A percentile compares a stretch with the other conserved stretches of the same genome.
phyloP scores from a whole-genome alignment of 1,284 basidiomycete genomes.

The Malassezia cuniculi region DNA sequence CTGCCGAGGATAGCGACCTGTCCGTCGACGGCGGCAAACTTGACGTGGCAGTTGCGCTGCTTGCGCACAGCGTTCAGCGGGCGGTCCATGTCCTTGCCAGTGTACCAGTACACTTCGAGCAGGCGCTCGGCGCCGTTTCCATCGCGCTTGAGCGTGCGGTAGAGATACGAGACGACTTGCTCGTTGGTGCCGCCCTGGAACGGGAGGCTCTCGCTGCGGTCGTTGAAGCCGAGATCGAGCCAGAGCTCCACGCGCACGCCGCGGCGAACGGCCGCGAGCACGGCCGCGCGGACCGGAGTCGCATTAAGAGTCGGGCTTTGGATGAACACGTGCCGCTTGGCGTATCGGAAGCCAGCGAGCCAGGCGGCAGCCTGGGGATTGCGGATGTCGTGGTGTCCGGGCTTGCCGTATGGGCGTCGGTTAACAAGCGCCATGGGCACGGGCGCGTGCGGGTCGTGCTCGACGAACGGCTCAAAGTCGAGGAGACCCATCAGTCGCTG shows the following conservation, averaged over 20 bases:
- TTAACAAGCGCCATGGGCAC: conserved; percentile 64
- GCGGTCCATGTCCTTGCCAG: conserved; percentile 58
- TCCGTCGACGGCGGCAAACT: conserved; percentile 62
- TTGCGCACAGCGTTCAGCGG: conserved; percentile 62
- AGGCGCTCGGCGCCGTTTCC: conserved; percentile 47
- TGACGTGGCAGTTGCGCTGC: conserved; percentile 58
- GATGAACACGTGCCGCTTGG: conserved; percentile 59
- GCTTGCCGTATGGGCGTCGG: conserved; percentile 56
- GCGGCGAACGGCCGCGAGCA: conserved; percentile 54
- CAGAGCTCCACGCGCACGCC: conserved; percentile 54
- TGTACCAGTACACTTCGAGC: conserved; percentile 57
- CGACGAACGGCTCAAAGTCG: conserved; percentile 35
- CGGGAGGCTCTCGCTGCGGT: conserved; percentile 56
- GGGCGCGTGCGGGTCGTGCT: conserved; percentile 45
- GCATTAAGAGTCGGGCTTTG: conserved; percentile 59
- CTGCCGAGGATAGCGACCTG: conserved; percentile 59
- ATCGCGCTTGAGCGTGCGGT: conserved; percentile 41
- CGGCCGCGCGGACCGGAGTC: conserved; percentile 55
- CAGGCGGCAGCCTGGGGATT: conserved; percentile 64
- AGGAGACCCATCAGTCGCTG: conserved; percentile 26
- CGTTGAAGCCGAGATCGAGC: conserved; percentile 47
- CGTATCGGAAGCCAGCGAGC: conserved; percentile 60
- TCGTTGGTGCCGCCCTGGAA: conserved; percentile 71
- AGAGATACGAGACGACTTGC: conserved; percentile 59
- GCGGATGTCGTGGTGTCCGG: conserved; percentile 52